These are phyloP conservation scores for Remersonia thermophila DNA, from an alignment of 2,329 filamentous ascomycete species.

Conservation along the genomic window DNA sequence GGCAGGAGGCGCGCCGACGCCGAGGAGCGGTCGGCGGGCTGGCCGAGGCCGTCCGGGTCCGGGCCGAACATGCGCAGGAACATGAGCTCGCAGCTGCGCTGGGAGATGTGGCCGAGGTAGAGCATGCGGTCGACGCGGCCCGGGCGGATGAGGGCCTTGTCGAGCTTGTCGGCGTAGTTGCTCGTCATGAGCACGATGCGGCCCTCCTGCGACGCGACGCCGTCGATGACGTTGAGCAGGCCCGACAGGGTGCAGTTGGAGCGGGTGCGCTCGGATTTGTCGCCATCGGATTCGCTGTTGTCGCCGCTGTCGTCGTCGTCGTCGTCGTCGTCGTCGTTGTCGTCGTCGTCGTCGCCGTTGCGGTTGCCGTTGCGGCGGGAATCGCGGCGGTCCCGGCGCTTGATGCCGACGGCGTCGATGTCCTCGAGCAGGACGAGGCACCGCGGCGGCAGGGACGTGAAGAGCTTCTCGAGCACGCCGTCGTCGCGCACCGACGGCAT, in stretches of 20 bases:
- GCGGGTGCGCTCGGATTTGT: not conserved
- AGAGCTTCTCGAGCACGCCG: conserved; percentile 21
- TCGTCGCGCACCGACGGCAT: conserved; percentile 35
- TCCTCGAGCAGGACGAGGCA: conserved; percentile 43
- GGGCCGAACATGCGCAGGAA: conserved; percentile 34
- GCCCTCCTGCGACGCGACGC: conserved; percentile 56
- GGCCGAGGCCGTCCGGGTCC: conserved; percentile 15
- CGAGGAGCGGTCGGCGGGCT: conserved; percentile 9
- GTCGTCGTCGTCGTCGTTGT: conserved; percentile 7
- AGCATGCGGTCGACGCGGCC: conserved; percentile 56
- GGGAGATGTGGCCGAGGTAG: conserved; percentile 38
- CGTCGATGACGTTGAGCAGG: conserved; percentile 58
- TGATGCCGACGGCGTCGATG: conserved; percentile 41
- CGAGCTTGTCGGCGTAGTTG: conserved; percentile 52
- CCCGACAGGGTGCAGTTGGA: conserved; percentile 45
- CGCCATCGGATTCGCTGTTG: conserved; percentile 2
- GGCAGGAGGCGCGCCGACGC: too few relatives aligned
- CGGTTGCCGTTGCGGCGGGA: conserved; percentile 5
- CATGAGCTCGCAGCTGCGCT: conserved; percentile 32
- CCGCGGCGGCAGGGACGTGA: conserved; percentile 21
- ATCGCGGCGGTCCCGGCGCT: conserved; percentile 14
- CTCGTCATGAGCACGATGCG: conserved; percentile 64
- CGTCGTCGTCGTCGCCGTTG: conserved; percentile 15
- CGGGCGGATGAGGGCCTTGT: conserved; percentile 51
- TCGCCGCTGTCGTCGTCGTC: conserved; percentile 7